Evolutionary conservation across 495 filamentous ascomycete species (phyloP).

Genomic region (Venustampulla echinocandica): DNA sequence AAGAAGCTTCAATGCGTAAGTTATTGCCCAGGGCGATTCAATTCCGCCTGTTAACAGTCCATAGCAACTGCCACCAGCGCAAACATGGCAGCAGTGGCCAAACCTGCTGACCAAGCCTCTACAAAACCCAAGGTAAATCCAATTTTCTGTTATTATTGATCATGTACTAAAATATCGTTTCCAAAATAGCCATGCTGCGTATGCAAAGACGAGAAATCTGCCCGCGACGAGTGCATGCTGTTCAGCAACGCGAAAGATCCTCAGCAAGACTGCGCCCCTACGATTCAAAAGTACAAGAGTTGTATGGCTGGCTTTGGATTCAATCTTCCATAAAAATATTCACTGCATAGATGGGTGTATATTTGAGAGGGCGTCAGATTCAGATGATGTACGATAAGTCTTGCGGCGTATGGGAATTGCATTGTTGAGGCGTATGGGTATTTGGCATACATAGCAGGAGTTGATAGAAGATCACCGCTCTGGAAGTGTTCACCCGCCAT

Average conservation of each 20-base stretch:
- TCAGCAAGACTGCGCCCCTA: slow-evolving; percentile 66
- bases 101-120: slow-evolving; percentile 12
- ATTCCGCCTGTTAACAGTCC: background rate
- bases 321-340: slow-evolving; percentile 45
- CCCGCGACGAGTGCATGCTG: slow-evolving; percentile 97
- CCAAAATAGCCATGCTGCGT: slow-evolving; percentile 79
- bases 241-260: slow-evolving; percentile 76
- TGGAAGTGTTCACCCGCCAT: no score
- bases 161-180: background rate
- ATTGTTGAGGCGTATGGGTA: slow-evolving; percentile 20
- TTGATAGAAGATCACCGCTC: slow-evolving; percentile 16
- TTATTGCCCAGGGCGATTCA: background rate
- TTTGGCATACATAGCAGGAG: slow-evolving; percentile 4
- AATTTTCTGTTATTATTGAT: background rate
- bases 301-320: slow-evolving; percentile 96
- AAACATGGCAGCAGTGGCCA: slow-evolving; percentile 16
- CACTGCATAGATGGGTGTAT: background rate
- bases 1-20: slow-evolving; percentile 19
- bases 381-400: slow-evolving; percentile 6
- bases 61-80: slow-evolving; percentile 16
- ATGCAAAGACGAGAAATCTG: slow-evolving; percentile 88
- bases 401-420: slow-evolving; percentile 5
- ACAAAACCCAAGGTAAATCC: slow-evolving; percentile 16
- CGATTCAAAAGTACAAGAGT: slow-evolving; percentile 74
- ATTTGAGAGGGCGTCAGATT: background rate